Evolutionary conservation across 108 stramenopile genomes (phyloP).

Genomic region (Discostella pseudostelligera): DNA sequence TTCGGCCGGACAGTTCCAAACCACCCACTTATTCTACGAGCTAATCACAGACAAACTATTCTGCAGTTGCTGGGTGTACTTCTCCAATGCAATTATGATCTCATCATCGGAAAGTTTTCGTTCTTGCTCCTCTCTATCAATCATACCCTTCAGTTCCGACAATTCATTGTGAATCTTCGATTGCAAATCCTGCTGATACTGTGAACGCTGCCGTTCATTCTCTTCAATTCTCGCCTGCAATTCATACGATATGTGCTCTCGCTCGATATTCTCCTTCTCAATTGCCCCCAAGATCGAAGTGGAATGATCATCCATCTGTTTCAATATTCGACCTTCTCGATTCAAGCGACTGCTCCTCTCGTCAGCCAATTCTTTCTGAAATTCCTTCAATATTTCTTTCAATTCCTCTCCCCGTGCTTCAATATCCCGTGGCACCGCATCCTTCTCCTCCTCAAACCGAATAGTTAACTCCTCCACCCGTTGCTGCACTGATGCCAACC

Average conservation of each 20-base stretch:
- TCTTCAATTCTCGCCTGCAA: slow-evolving; percentile 60
- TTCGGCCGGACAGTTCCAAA: no score
- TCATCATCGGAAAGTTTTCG: slow-evolving; percentile 84
- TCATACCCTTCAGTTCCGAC: slow-evolving; percentile 58
- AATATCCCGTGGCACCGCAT: slow-evolving; percentile 49
- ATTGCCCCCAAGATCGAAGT: slow-evolving; percentile 61
- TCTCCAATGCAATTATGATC: slow-evolving; percentile 87
- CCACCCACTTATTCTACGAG: slow-evolving; percentile 34
- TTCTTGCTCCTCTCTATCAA: slow-evolving; percentile 69
- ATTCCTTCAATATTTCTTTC: slow-evolving; percentile 45
- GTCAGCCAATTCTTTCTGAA: slow-evolving; percentile 71
- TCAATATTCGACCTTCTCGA: slow-evolving; percentile 84
- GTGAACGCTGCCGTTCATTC: slow-evolving; percentile 62
- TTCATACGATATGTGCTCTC: slow-evolving; percentile 62
- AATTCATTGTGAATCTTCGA: slow-evolving; percentile 70
- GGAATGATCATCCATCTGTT: slow-evolving; percentile 88
- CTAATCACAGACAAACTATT: slow-evolving; percentile 77
- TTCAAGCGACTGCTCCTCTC: slow-evolving; percentile 78
- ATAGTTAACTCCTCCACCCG: slow-evolving; percentile 61
- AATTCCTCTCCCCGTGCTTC: slow-evolving; percentile 54
- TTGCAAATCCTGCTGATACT: slow-evolving; percentile 71
- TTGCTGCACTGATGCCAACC: slow-evolving; percentile 53
- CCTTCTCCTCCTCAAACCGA: slow-evolving; percentile 61
- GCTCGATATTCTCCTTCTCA: slow-evolving; percentile 68
- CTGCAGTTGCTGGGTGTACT: slow-evolving; percentile 90